Percentiles rank a stretch among this genome's conserved stretches.
These are phyloP conservation scores for button mushroom (Agaricus bisporus) DNA, from an alignment of 768 basidiomycete genomes.

Conservation along the genomic window DNA sequence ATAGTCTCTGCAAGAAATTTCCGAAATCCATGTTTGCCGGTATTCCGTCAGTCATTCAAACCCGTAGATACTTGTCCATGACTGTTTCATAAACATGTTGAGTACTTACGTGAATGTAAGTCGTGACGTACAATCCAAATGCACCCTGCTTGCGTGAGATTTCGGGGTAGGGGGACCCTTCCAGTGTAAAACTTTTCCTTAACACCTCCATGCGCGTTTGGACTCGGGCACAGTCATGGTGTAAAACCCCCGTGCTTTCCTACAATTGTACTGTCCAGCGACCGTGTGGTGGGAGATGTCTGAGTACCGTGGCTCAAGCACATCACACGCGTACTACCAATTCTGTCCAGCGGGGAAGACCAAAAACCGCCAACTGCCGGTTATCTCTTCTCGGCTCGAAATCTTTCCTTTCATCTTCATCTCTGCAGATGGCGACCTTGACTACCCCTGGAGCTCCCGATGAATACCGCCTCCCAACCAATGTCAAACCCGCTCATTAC, in stretches of 20 bases:
- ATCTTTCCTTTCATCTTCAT: neutral
- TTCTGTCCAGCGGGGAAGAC: neutral
- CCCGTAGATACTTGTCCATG: constrained; percentile 1
- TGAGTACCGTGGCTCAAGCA: neutral
- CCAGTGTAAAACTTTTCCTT: neutral
- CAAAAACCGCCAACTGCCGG: constrained; percentile 2
- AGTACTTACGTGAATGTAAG: neutral
- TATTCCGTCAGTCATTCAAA: constrained; percentile 17
- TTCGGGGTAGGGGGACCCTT: neutral
- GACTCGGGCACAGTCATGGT: constrained; percentile 8
- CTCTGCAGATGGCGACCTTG: constrained; percentile 21
- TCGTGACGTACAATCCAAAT: neutral
- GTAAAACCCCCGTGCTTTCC: constrained; percentile 1
- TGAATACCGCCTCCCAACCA: constrained; percentile 57
- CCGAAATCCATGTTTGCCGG: constrained; percentile 35
- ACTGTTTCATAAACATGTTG: neutral
- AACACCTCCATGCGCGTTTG: constrained; percentile 7
- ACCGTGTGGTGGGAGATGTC: constrained; percentile 2
- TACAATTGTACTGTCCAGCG: neutral
- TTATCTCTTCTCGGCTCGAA: neutral
- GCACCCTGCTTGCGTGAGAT: neutral
- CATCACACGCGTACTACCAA: constrained; percentile 5
- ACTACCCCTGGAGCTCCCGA: constrained; percentile 19
- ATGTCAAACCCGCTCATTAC: constrained; percentile 71
- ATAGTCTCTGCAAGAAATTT: constrained; percentile 42